Conservation (phyloP, 2,329 filamentous ascomycete species). For the Pseudogymnoascus pannorum region DNA sequence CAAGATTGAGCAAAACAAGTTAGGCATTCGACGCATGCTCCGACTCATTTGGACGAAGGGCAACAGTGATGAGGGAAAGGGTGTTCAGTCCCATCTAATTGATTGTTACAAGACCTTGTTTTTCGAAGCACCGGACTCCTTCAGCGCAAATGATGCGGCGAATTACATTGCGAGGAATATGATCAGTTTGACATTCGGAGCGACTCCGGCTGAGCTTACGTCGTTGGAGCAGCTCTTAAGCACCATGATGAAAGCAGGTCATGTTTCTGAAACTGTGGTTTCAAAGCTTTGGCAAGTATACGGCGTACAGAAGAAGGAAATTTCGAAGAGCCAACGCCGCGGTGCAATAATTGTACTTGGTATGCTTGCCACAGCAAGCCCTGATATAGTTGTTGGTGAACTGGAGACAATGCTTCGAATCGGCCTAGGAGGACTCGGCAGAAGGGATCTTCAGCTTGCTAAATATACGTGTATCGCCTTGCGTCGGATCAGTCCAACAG, state of each 20-base stretch:
- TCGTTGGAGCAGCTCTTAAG: slow-evolving; percentile 90
- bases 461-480: slow-evolving; percentile 95
- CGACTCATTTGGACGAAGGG: slow-evolving; percentile 98
- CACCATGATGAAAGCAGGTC: slow-evolving; percentile 93
- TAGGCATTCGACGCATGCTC: slow-evolving; percentile 91
- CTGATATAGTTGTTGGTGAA: slow-evolving; percentile 87
- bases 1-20: slow-evolving; percentile 86
- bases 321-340: slow-evolving; percentile 81
- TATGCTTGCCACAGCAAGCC: slow-evolving; percentile 89
- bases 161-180: slow-evolving; percentile 97
- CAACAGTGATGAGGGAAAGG: slow-evolving; percentile 98
- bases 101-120: slow-evolving; percentile 95
- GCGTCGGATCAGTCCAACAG: slow-evolving; percentile 78
- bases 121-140: slow-evolving; percentile 87
- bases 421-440: slow-evolving; percentile 73
- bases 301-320: slow-evolving; percentile 85
- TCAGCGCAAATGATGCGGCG: slow-evolving; percentile 80
- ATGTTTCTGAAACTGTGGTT: slow-evolving; percentile 78
- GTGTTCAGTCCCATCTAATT: slow-evolving; percentile 91
- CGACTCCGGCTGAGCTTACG: slow-evolving; percentile 88
- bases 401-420: slow-evolving; percentile 92
- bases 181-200: slow-evolving; percentile 96
- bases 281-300: slow-evolving; percentile 97
- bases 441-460: slow-evolving; percentile 76
- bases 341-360: slow-evolving; percentile 94